These are phyloP conservation scores for Monosporascus cannonballus DNA, from an alignment of 2,329 filamentous ascomycete genomes.

Conservation along the genomic window DNA sequence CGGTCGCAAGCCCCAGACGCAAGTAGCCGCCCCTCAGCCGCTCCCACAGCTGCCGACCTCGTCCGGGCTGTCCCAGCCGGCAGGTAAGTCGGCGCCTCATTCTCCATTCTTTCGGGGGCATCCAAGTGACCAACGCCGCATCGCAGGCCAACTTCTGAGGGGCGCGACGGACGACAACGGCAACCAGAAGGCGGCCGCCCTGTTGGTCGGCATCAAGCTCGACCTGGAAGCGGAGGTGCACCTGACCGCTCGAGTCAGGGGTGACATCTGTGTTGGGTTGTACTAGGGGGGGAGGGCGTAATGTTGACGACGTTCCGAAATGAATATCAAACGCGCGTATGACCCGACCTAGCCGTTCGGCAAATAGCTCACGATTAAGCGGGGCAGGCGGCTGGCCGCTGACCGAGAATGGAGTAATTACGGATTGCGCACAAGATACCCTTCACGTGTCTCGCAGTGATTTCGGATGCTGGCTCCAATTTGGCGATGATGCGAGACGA, in stretches of 20 bases:
- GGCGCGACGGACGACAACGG: conserved; percentile 52
- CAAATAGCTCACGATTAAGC: neutral
- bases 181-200: conserved; percentile 49
- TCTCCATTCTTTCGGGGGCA: neutral
- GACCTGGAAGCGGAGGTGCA: conserved; percentile 59
- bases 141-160: conserved; percentile 47
- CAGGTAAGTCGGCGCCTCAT: conserved; percentile 13
- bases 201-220: conserved; percentile 57
- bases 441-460: neutral
- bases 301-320: neutral
- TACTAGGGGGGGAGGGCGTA: conserved; percentile 32
- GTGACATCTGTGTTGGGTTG: conserved; percentile 55
- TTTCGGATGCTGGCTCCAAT: neutral
- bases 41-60: conserved; percentile 28
- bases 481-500: neutral
- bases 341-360: too few species aligned
- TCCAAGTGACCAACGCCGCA: neutral
- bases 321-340: too few species aligned
- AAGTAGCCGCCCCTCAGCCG: conserved; percentile 19
- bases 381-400: neutral
- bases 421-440: neutral
- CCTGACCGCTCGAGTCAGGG: conserved; percentile 51
- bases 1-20: conserved; percentile 21
- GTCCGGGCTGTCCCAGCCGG: conserved; percentile 31
- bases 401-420: neutral